Evolutionary conservation across 1,284 basidiomycete species (phyloP).

Genomic region (Mycena sp.): DNA sequence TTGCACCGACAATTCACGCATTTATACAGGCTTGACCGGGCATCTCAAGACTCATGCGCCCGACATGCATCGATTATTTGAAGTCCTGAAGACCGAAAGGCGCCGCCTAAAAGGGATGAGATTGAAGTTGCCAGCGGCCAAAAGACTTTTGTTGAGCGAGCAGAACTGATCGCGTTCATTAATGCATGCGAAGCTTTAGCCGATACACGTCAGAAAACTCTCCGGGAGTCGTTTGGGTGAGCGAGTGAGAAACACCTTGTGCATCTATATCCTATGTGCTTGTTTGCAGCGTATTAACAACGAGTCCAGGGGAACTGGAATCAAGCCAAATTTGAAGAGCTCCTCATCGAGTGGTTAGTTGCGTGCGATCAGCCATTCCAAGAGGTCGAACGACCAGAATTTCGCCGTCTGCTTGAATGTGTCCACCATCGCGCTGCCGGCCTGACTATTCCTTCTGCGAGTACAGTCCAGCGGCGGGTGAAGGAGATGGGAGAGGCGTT

Average conservation of each 20-base stretch:
- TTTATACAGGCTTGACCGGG: not conserved
- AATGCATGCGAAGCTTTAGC: not conserved
- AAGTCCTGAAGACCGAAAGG: not conserved
- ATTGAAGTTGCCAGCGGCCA: slow-evolving; percentile 1
- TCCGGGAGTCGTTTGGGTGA: not conserved
- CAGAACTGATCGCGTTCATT: not conserved
- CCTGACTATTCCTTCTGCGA: slow-evolving; percentile 12
- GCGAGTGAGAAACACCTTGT: not conserved
- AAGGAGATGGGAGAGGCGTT: slow-evolving; percentile 14
- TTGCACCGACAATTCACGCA: not conserved
- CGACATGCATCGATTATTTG: not conserved
- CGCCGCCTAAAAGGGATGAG: not conserved
- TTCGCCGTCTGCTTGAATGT: no score
- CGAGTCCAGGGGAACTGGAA: slow-evolving; percentile 7
- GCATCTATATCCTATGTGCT: not conserved
- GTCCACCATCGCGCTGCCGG: not conserved
- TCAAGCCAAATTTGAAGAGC: slow-evolving; percentile 12
- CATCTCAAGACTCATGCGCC: not conserved
- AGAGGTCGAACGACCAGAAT: no score
- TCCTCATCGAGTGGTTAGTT: no score
- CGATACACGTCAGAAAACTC: not conserved
- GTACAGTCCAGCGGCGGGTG: not conserved
- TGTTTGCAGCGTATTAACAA: not conserved
- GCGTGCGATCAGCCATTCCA: no score
- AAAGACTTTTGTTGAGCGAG: not conserved